Percentiles rank a stretch among this genome's conserved stretches.
Evolutionary conservation across 169 alveolate genomes (phyloP).

Genomic region (Perkinsus marinus): DNA sequence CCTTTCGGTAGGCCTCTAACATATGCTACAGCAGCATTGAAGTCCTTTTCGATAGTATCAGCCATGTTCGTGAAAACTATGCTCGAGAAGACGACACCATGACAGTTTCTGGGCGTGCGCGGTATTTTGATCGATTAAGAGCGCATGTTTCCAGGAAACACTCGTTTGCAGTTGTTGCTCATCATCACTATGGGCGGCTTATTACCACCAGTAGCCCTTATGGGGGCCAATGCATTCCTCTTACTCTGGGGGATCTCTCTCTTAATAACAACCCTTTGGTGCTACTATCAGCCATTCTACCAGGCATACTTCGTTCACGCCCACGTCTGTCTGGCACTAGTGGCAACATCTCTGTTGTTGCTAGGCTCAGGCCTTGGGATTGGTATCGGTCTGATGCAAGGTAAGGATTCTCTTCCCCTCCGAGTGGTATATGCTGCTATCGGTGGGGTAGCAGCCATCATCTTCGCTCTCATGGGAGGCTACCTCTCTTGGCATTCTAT

Average conservation of each 20-base stretch:
- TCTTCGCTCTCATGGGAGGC: not conserved
- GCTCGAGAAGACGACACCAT: not conserved
- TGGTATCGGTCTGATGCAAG: not conserved
- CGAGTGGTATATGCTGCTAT: not conserved
- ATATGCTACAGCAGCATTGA: not conserved
- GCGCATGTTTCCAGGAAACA: not conserved
- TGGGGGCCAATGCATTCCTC: not conserved
- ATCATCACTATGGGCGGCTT: not conserved
- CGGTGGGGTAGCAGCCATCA: not conserved
- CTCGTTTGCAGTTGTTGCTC: not conserved
- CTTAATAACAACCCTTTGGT: not conserved
- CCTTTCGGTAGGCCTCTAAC: not conserved
- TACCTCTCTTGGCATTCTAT: not conserved
- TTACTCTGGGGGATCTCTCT: not conserved
- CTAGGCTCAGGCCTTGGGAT: not conserved
- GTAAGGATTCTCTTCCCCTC: not conserved
- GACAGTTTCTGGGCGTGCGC: not conserved
- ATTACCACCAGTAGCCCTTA: not conserved
- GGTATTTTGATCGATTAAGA: not conserved
- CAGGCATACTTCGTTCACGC: not conserved
- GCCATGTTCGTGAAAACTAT: not conserved
- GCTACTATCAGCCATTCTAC: not conserved
- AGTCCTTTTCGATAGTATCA: not conserved
- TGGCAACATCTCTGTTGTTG: not conserved
- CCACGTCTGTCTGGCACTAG: not conserved